phyloP scores from a whole-genome alignment of 306 rosid genomes.

The Acacia confusa region DNA sequence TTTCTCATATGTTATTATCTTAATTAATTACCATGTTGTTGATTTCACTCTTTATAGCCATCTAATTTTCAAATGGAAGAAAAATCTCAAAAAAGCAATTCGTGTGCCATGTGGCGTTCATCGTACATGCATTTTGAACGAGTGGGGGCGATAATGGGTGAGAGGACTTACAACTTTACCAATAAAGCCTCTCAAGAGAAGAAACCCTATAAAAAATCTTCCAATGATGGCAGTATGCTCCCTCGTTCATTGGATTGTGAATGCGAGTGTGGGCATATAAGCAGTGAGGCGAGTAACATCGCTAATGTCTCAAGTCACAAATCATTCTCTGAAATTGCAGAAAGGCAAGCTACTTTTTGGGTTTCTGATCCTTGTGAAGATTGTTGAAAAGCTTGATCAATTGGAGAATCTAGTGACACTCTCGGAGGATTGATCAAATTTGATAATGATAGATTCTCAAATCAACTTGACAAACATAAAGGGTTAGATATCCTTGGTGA shows the following conservation, averaged over 20 bases:
- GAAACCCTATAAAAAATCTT: neutral
- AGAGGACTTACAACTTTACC: slow-evolving; percentile 15
- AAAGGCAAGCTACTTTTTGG: neutral
- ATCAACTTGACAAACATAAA: slow-evolving; percentile 9
- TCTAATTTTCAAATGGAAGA: slow-evolving; percentile 11
- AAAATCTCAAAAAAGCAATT: slow-evolving; percentile 17
- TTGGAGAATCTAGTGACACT: neutral
- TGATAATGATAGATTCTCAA: neutral
- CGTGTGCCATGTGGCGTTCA: slow-evolving; percentile 1
- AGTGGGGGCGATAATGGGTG: slow-evolving; percentile 13
- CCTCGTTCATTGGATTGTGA: slow-evolving; percentile 19
- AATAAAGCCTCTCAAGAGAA: slow-evolving; percentile 12
- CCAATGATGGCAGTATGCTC: neutral
- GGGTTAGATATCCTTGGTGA: slow-evolving; percentile 9
- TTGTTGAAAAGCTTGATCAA: neutral
- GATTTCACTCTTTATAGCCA: slow-evolving; percentile 12
- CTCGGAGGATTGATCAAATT: neutral
- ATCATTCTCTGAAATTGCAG: slow-evolving; percentile 11
- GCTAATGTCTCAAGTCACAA: neutral
- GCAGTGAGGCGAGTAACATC: slow-evolving; percentile 22
- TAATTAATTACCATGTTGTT: neutral
- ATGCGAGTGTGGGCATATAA: slow-evolving; percentile 1
- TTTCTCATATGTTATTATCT: neutral
- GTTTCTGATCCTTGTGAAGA: slow-evolving; percentile 17
- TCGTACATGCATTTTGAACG: slow-evolving; percentile 11